phyloP scores from a whole-genome alignment of 768 basidiomycete species.

The Macrolepiota albuminosa region DNA sequence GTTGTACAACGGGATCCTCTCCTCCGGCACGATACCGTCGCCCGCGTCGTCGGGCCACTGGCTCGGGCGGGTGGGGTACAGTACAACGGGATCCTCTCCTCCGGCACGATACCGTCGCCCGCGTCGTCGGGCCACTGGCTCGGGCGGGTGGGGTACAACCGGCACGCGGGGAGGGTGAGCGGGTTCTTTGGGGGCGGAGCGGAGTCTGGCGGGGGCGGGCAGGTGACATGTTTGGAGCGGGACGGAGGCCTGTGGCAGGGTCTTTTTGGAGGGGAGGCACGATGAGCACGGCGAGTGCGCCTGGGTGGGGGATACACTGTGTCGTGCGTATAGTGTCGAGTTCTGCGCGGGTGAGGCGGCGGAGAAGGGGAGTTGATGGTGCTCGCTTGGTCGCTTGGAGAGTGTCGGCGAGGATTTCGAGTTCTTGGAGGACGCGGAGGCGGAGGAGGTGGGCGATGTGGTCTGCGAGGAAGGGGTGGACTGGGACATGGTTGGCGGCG shows the following conservation, averaged over 20 bases:
- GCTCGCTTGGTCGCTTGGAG: constrained; percentile 22
- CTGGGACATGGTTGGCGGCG: constrained; percentile 21
- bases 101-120: constrained; percentile 7
- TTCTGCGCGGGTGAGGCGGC: constrained; percentile 62
- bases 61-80: background rate
- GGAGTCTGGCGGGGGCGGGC: background rate
- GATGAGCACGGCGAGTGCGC: constrained; percentile 64
- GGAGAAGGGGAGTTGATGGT: constrained; percentile 35
- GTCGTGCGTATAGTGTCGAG: constrained; percentile 44
- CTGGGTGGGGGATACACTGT: constrained; percentile 41
- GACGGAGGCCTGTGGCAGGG: constrained; percentile 38
- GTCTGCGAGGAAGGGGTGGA: constrained; percentile 41
- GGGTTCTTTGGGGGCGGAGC: background rate
- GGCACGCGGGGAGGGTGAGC: background rate
- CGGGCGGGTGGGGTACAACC: background rate
- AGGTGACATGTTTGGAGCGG: constrained; percentile 20
- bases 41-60: background rate
- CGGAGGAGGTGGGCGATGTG: constrained; percentile 68
- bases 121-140: background rate
- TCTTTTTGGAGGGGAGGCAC: constrained; percentile 62
- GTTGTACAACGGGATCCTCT: constrained; percentile 63
- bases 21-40: constrained; percentile 8
- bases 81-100: constrained; percentile 54
- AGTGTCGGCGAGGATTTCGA: constrained; percentile 50
- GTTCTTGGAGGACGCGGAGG: constrained; percentile 70